phyloP scores from a whole-genome alignment of 148 eudicot species.

The Vaccinium vitisidaea region DNA sequence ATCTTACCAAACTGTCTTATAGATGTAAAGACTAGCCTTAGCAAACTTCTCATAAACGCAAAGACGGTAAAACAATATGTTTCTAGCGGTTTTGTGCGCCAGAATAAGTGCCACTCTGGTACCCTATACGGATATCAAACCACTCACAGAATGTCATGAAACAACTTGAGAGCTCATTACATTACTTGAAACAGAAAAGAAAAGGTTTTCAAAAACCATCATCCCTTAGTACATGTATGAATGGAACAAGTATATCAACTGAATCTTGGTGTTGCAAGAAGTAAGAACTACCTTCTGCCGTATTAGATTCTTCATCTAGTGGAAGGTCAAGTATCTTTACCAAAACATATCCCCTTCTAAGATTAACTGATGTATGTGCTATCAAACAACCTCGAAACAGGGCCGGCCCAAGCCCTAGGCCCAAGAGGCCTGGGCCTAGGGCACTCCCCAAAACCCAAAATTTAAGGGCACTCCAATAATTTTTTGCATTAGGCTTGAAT shows the following conservation, averaged over 20 bases:
- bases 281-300: background rate
- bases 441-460: too few relatives aligned
- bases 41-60: background rate
- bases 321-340: background rate
- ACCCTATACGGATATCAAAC: background rate
- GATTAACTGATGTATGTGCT: background rate
- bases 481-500: too few relatives aligned
- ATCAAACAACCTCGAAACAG: background rate
- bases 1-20: background rate
- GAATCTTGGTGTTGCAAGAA: background rate
- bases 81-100: background rate
- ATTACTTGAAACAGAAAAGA: background rate
- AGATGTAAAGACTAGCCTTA: background rate
- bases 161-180: background rate
- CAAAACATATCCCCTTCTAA: background rate
- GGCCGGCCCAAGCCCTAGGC: background rate
- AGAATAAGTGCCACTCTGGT: background rate
- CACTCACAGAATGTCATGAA: background rate
- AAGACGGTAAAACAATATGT: background rate
- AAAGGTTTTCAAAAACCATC: background rate
- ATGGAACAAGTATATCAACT: background rate
- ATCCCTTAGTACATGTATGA: background rate
- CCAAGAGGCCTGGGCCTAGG: too few relatives aligned
- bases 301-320: background rate
- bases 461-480: too few relatives aligned